Conservation (phyloP, 495 filamentous ascomycete species). For the Chaetomium fimeti region DNA sequence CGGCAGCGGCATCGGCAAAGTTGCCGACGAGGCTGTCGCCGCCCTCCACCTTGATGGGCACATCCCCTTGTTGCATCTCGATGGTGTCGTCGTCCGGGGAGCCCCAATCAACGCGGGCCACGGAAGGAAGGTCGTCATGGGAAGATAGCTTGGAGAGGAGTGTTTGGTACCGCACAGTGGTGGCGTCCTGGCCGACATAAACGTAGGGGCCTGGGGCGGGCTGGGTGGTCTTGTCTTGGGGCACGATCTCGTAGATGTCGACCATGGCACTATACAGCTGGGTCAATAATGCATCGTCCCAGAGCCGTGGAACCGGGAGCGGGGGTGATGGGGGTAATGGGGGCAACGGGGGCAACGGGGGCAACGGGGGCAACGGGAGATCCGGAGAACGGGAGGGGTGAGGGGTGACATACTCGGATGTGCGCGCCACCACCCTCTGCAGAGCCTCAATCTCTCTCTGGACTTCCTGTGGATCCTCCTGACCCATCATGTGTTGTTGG, state of each 20-base stretch:
- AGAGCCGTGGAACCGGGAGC: conserved; percentile 15
- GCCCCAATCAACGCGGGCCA: conserved; percentile 48
- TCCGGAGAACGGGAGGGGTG: conserved; percentile 7
- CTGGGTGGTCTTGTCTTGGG: conserved; percentile 41
- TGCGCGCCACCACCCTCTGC: conserved; percentile 54
- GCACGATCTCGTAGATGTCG: conserved; percentile 59
- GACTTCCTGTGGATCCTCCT: conserved; percentile 56
- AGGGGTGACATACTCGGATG: conserved; percentile 50
- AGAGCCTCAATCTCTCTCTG: conserved; percentile 59
- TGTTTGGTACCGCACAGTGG: conserved; percentile 50
- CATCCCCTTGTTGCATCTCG: conserved; percentile 42
- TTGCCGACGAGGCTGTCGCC: conserved; percentile 49
- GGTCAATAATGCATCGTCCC: conserved; percentile 34
- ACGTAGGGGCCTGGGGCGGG: conserved; percentile 35
- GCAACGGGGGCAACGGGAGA: neutral
- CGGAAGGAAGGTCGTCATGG: conserved; percentile 40
- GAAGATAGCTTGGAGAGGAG: conserved; percentile 52
- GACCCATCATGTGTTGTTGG: conserved; percentile 48
- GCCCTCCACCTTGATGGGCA: conserved; percentile 46
- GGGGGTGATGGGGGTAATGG: conserved; percentile 10
- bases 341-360: neutral
- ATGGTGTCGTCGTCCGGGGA: conserved; percentile 47
- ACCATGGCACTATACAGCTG: conserved; percentile 50
- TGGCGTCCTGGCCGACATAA: conserved; percentile 47
- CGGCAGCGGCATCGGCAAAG: conserved; percentile 50